Conservation (phyloP, 495 filamentous ascomycete species). For the Lentithecium fluviatile region DNA sequence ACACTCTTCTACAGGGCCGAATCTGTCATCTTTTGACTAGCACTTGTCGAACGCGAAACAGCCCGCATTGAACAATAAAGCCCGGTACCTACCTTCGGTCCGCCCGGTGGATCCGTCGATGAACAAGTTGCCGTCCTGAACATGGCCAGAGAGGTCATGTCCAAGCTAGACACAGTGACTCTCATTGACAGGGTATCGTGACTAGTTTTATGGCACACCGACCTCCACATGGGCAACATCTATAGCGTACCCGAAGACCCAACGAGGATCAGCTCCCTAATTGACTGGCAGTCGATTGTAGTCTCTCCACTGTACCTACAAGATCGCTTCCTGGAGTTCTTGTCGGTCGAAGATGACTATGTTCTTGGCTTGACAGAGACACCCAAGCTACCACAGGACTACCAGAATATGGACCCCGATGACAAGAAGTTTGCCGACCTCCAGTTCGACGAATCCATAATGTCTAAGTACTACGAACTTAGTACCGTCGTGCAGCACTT, state of each 20-base stretch:
- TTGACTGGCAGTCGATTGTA: constrained; percentile 14
- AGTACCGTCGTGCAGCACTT: constrained; percentile 39
- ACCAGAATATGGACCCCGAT: constrained; percentile 36
- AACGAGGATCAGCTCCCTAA: constrained; percentile 32
- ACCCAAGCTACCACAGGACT: constrained; percentile 39
- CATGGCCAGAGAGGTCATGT: constrained; percentile 5
- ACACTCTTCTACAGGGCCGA: background rate
- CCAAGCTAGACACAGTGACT: background rate
- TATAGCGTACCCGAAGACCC: constrained; percentile 36
- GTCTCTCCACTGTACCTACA: constrained; percentile 37
- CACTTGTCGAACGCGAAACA: background rate
- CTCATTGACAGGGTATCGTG: constrained; percentile 3
- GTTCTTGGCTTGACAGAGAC: constrained; percentile 32
- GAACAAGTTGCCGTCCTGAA: constrained; percentile 7
- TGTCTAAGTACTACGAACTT: constrained; percentile 45
- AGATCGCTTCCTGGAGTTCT: constrained; percentile 42
- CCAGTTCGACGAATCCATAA: constrained; percentile 36
- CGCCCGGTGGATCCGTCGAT: constrained; percentile 2
- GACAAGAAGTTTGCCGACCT: constrained; percentile 35
- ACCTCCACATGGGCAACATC: constrained; percentile 47
- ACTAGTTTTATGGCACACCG: constrained; percentile 42
- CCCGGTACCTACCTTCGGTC: background rate
- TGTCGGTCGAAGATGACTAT: constrained; percentile 41
- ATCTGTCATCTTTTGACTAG: constrained; percentile 9
- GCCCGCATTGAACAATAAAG: background rate